These are phyloP conservation scores for Fusarium sp. DNA, from an alignment of 2,329 filamentous ascomycete species.

Conservation along the genomic window DNA sequence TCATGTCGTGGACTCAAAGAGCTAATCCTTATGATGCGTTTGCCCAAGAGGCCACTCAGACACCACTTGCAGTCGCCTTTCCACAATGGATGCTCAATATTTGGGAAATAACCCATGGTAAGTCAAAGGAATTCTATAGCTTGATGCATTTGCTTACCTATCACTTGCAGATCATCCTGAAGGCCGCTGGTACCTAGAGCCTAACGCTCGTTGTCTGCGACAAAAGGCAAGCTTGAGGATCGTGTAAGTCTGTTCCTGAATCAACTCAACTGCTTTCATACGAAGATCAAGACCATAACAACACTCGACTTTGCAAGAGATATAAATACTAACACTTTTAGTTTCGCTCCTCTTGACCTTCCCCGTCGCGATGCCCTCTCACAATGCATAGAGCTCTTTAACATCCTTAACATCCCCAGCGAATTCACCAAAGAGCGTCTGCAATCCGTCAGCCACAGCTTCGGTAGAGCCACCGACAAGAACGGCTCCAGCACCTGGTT, in stretches of 20 bases:
- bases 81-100: conserved; percentile 49
- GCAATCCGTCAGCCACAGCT: conserved; percentile 53
- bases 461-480: conserved; percentile 46
- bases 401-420: conserved; percentile 49
- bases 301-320: rapidly evolving
- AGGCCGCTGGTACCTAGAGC: conserved; percentile 47
- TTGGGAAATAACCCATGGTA: conserved; percentile 47
- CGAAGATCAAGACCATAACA: not conserved
- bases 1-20: conserved; percentile 50
- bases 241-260: conserved; percentile 44
- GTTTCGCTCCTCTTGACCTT: conserved; percentile 50
- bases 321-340: conserved; percentile 21
- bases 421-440: conserved; percentile 52
- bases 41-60: conserved; percentile 42
- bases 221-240: conserved; percentile 48
- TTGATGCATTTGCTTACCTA: conserved; percentile 12
- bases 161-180: conserved; percentile 39
- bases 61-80: conserved; percentile 34
- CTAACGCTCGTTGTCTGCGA: conserved; percentile 39
- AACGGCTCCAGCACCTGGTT: conserved; percentile 53
- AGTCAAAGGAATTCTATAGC: not conserved
- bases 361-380: conserved; percentile 44
- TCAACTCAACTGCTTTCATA: not conserved
- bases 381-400: conserved; percentile 49
- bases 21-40: conserved; percentile 46